phyloP scores from a whole-genome alignment of 495 filamentous ascomycete genomes.

The Aspergillus conjunctus region DNA sequence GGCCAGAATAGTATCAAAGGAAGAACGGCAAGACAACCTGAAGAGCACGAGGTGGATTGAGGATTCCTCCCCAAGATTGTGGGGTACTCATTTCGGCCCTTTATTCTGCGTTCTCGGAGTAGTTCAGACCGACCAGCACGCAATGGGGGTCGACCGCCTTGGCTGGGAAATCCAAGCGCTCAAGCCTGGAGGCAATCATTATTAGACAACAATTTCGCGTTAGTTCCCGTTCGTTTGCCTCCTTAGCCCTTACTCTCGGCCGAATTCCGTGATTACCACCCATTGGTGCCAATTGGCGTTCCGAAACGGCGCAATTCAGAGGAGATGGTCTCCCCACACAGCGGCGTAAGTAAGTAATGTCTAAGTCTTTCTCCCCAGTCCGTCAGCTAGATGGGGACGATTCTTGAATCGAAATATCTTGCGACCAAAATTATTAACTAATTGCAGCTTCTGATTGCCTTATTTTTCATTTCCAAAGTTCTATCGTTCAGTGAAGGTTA shows the following conservation, averaged over 20 bases:
- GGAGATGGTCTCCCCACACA: slow-evolving; percentile 11
- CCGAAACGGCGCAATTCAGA: no score
- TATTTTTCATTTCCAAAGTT: slow-evolving; percentile 1
- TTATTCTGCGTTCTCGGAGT: not conserved
- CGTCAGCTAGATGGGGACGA: no score
- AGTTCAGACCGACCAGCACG: slow-evolving; percentile 11
- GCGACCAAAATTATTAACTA: no score
- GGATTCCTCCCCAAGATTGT: not conserved
- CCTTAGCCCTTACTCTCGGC: slow-evolving; percentile 27
- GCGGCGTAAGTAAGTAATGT: not conserved
- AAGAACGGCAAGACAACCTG: no score
- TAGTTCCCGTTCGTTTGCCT: not conserved
- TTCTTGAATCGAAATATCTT: no score
- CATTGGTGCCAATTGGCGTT: slow-evolving; percentile 13
- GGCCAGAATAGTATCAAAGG: no score
- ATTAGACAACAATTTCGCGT: not conserved
- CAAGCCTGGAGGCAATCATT: not conserved
- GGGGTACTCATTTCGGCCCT: not conserved
- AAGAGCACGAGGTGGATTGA: no score
- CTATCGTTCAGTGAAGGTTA: slow-evolving; percentile 15
- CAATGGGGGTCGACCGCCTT: no score
- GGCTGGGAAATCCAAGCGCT: not conserved
- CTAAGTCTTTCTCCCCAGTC: no score
- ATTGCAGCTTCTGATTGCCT: no score
- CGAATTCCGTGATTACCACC: slow-evolving; percentile 33